phyloP scores from a whole-genome alignment of 768 basidiomycete species.

The Lactifluus subvellereus region DNA sequence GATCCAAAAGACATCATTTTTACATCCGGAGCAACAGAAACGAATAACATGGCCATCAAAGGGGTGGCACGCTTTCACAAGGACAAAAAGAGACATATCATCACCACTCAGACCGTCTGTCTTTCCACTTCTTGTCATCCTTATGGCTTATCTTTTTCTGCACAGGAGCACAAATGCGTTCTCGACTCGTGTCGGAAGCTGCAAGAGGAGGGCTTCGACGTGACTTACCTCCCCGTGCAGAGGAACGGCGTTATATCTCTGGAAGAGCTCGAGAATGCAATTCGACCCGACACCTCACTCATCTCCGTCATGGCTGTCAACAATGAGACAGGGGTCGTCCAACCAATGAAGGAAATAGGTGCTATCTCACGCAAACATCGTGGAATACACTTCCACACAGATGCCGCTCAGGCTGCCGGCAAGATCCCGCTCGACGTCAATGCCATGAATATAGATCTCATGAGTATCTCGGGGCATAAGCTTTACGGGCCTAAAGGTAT shows the following conservation, averaged over 20 bases:
- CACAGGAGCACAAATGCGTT: slow-evolving; percentile 98
- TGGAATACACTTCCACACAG: slow-evolving; percentile 93
- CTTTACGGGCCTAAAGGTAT: slow-evolving; percentile 97
- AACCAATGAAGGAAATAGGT: slow-evolving; percentile 94
- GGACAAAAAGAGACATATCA: slow-evolving; percentile 88
- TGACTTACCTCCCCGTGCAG: slow-evolving; percentile 96
- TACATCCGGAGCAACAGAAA: slow-evolving; percentile 96
- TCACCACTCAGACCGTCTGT: slow-evolving; percentile 88
- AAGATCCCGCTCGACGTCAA: slow-evolving; percentile 93
- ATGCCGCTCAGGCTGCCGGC: slow-evolving; percentile 92
- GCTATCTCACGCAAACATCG: slow-evolving; percentile 78
- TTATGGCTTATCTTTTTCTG: background rate
- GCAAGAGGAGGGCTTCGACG: slow-evolving; percentile 93
- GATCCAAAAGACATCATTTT: slow-evolving; percentile 94
- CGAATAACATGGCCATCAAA: slow-evolving; percentile 97
- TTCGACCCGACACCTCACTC: slow-evolving; percentile 89
- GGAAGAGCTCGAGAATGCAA: slow-evolving; percentile 73
- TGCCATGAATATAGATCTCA: slow-evolving; percentile 88
- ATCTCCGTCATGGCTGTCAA: slow-evolving; percentile 98
- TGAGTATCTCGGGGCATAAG: slow-evolving; percentile 97
- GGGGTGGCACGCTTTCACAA: slow-evolving; percentile 94
- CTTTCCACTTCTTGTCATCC: background rate
- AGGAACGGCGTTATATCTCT: slow-evolving; percentile 78
- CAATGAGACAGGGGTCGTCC: slow-evolving; percentile 98
- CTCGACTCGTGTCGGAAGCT: slow-evolving; percentile 96